phyloP scores from a whole-genome alignment of 495 filamentous ascomycete species.

The Neurospora africana region DNA sequence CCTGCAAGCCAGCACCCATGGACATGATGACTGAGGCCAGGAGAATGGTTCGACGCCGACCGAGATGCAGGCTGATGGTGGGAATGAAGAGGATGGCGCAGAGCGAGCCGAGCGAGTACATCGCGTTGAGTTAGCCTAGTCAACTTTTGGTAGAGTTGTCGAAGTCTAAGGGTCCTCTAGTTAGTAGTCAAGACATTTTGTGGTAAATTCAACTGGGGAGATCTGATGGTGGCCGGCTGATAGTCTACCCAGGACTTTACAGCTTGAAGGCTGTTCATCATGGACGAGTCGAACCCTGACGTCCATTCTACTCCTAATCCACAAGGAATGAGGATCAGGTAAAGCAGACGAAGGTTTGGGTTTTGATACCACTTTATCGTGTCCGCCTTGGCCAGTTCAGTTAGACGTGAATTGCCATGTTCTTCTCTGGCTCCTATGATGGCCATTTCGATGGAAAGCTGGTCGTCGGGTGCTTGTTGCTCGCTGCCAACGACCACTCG shows the following conservation, averaged over 20 bases:
- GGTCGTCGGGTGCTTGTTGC: background rate
- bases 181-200: background rate
- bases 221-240: slow-evolving; percentile 15
- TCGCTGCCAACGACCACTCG: background rate
- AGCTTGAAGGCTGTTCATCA: slow-evolving; percentile 56
- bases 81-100: slow-evolving; percentile 47
- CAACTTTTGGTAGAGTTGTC: slow-evolving; percentile 24
- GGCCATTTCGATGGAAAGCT: slow-evolving; percentile 6
- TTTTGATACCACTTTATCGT: slow-evolving; percentile 51
- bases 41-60: slow-evolving; percentile 45
- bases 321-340: slow-evolving; percentile 53
- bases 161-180: slow-evolving; percentile 17
- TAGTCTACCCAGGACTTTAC: slow-evolving; percentile 46
- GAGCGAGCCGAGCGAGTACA: slow-evolving; percentile 32
- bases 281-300: slow-evolving; percentile 53
- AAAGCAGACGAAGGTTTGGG: slow-evolving; percentile 49
- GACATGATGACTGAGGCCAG: slow-evolving; percentile 37
- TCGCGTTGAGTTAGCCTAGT: slow-evolving; percentile 30
- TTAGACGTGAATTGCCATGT: slow-evolving; percentile 27
- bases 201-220: slow-evolving; percentile 10
- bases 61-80: slow-evolving; percentile 36
- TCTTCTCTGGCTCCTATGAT: slow-evolving; percentile 19
- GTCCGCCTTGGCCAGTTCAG: slow-evolving; percentile 39
- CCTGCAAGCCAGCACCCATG: slow-evolving; percentile 18
- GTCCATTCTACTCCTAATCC: slow-evolving; percentile 59